Evolutionary conservation across 495 filamentous ascomycete genomes (phyloP).

Genomic region (Entonaema liquescens): DNA sequence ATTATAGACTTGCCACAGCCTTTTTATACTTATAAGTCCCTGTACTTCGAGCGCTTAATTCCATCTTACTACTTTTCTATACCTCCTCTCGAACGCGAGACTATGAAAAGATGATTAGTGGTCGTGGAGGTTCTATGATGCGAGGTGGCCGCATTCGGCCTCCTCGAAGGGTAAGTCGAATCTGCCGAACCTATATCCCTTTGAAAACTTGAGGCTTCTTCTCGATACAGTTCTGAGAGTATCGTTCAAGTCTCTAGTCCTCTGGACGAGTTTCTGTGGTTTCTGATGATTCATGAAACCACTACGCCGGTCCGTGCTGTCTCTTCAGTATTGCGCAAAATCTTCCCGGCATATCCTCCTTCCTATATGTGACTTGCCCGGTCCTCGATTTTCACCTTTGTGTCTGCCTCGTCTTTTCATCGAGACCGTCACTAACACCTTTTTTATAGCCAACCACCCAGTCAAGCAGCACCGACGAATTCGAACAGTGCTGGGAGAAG

Average conservation of each 20-base stretch:
- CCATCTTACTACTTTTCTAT: not conserved
- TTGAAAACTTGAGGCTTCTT: constrained; percentile 26
- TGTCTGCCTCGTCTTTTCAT: not conserved
- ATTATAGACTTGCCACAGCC: not conserved
- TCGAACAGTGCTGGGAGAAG: constrained; percentile 81
- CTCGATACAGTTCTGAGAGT: constrained; percentile 30
- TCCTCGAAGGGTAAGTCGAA: constrained; percentile 70
- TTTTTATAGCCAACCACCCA: constrained; percentile 15
- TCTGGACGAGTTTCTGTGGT: constrained; percentile 9
- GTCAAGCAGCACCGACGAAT: constrained; percentile 59
- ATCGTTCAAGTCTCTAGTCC: constrained; percentile 9
- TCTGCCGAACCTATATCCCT: constrained; percentile 8
- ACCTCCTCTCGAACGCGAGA: not conserved
- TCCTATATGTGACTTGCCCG: not conserved
- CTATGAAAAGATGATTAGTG: constrained; percentile 65
- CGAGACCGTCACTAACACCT: constrained; percentile 1
- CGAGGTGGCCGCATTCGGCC: constrained; percentile 72
- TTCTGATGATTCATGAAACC: constrained; percentile 8
- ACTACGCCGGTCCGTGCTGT: constrained; percentile 16
- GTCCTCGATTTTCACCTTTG: not conserved
- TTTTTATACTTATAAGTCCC: not conserved
- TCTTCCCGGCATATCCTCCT: not conserved
- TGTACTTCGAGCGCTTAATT: not conserved
- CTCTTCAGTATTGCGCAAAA: constrained; percentile 11
- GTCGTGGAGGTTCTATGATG: constrained; percentile 60